Base-by-base conservation (phyloP, 176 grass and related monocot genomes). In the Carex cristatella region DNA sequence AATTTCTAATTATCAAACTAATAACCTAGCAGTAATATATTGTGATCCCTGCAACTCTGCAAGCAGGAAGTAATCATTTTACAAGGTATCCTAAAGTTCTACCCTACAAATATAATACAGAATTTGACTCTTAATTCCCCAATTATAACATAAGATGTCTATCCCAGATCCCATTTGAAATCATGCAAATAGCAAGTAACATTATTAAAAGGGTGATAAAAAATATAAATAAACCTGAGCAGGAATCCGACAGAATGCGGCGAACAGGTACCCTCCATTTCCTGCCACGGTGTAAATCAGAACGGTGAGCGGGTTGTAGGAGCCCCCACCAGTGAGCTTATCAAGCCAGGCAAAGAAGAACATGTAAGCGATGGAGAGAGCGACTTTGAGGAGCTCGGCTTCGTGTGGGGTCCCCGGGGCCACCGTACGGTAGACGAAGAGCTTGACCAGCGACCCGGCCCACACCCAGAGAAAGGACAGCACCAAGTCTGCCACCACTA, bases 341-440 rank as follows among this genome's bases (percentile, higher is more conserved):
- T 89, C 91, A 23, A 99, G 87, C 93, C 90, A 89, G 85, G 96
- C 93, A 85, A 99, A 99, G 85, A 95, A 0, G 89, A 99, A 99
- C 96, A 95, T 95, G 91, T 95, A 99, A 0, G 79, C 49, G 37
- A 99, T 15, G 60, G 89, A 92, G 90, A 99, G 96, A 10, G 66
- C 87, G 63, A 99, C 70, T 80, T 92, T 99, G 80, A 86, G 87
- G 70, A 82, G 87, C 66, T 99, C 96, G 46, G 79, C 90, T 70
- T 92, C 90, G 23, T 88, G 91, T 13, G 23, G 23, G 23, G 23
- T 23, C 23, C 85, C 87, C 15, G 91, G 85, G 48, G 85, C 91
- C 73, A 95, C 84, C 58, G 57, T 31, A 49, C 85, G 78, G 88
- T 89, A 89, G 46, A 99, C 91, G 65, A 87, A 64, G 61, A 99